These are phyloP conservation scores for Silene coronaria DNA, from an alignment of 179 eudicot genomes.

Conservation along the genomic window DNA sequence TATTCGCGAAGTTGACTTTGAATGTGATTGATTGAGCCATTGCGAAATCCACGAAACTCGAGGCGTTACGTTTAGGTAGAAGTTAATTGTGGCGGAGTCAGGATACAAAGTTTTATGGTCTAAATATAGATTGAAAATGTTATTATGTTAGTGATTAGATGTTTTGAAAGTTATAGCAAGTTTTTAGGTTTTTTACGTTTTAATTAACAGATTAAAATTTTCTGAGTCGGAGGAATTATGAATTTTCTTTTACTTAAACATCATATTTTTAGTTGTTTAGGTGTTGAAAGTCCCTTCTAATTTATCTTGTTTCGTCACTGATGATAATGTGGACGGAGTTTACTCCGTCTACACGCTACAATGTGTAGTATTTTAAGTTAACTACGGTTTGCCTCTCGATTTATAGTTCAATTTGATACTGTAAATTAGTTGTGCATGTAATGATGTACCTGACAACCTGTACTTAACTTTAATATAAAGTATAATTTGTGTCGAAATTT, in stretches of 20 bases:
- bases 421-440: too few species aligned
- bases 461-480: too few species aligned
- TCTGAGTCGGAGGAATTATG: too few species aligned
- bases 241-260: too few species aligned
- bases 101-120: neutral
- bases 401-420: neutral
- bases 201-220: too few species aligned
- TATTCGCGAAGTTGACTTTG: neutral
- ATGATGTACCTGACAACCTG: neutral
- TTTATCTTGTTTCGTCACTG: neutral
- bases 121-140: neutral
- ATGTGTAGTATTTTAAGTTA: neutral
- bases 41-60: neutral
- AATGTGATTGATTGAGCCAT: slow-evolving; percentile 1
- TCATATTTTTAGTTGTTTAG: neutral
- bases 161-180: too few species aligned
- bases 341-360: neutral
- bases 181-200: too few species aligned
- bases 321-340: neutral
- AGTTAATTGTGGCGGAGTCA: neutral
- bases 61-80: neutral
- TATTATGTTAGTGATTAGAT: neutral
- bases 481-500: neutral
- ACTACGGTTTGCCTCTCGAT: neutral
- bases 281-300: neutral